Evolutionary conservation across 2,329 filamentous ascomycete species (phyloP).

Genomic region (Blumeria hordei): DNA sequence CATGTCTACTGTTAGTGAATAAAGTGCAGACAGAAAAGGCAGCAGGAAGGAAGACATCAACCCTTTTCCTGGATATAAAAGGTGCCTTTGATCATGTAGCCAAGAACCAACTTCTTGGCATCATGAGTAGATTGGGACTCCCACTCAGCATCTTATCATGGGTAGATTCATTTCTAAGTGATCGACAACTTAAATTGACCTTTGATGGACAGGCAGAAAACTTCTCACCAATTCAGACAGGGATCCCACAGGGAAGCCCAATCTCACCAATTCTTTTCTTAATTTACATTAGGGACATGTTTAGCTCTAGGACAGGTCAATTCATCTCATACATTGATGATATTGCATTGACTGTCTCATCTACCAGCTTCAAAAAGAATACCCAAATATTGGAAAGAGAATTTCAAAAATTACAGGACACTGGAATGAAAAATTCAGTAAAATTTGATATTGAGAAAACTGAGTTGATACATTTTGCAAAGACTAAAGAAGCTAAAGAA

Average conservation of each 20-base stretch:
- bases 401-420: neutral
- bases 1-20: neutral
- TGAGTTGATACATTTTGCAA: neutral
- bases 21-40: neutral
- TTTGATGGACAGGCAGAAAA: neutral
- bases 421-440: neutral
- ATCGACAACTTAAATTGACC: neutral
- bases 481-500: neutral
- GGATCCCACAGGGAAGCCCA: neutral
- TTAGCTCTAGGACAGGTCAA: neutral
- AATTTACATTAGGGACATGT: conserved; percentile 1
- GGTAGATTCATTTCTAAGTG: neutral
- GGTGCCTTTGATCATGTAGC: neutral
- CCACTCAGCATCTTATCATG: neutral
- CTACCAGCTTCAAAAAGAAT: neutral
- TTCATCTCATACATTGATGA: neutral
- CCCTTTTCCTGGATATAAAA: neutral
- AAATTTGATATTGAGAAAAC: neutral
- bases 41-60: neutral
- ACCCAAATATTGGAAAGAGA: neutral
- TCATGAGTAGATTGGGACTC: neutral
- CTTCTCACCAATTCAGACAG: neutral
- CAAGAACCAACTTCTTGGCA: neutral
- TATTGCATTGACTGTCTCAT: neutral
- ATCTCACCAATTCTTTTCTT: neutral